Conservation (phyloP, 2,329 filamentous ascomycete genomes). For the Colletotrichum australisinense region DNA sequence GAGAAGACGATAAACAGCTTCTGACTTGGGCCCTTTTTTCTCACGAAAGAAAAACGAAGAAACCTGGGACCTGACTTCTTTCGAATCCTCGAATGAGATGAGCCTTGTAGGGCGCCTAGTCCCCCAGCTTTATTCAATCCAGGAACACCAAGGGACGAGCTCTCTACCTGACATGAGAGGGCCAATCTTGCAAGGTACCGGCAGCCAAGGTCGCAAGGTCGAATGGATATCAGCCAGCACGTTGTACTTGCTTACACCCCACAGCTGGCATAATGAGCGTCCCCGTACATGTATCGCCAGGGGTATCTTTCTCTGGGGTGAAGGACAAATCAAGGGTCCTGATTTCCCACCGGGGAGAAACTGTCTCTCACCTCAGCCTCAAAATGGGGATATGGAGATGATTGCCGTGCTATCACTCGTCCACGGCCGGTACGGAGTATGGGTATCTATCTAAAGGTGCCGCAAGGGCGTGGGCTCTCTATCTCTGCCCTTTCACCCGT, state of each 20-base stretch:
- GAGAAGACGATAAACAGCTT: neutral
- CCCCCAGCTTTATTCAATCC: slow-evolving; percentile 21
- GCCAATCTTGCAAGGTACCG: neutral
- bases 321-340: slow-evolving; percentile 20
- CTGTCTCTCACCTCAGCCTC: slow-evolving; percentile 3
- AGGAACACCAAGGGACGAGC: neutral
- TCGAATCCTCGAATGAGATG: neutral
- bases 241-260: slow-evolving; percentile 6
- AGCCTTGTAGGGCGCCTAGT: neutral
- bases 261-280: slow-evolving; percentile 10
- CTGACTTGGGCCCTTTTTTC: slow-evolving; percentile 8
- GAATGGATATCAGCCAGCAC: neutral
- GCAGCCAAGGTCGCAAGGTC: neutral
- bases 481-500: slow-evolving; percentile 6
- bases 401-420: neutral
- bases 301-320: slow-evolving; percentile 13
- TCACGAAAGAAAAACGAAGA: slow-evolving; percentile 35
- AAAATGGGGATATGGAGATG: slow-evolving; percentile 4
- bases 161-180: neutral
- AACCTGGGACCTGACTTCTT: neutral
- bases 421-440: neutral
- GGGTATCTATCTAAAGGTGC: slow-evolving; percentile 13
- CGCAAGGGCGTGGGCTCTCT: neutral
- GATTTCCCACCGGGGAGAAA: neutral
- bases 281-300: slow-evolving; percentile 8